Evolutionary conservation across 208 protist species (phyloP).

Genomic region (Trypanosomatidae sp.): DNA sequence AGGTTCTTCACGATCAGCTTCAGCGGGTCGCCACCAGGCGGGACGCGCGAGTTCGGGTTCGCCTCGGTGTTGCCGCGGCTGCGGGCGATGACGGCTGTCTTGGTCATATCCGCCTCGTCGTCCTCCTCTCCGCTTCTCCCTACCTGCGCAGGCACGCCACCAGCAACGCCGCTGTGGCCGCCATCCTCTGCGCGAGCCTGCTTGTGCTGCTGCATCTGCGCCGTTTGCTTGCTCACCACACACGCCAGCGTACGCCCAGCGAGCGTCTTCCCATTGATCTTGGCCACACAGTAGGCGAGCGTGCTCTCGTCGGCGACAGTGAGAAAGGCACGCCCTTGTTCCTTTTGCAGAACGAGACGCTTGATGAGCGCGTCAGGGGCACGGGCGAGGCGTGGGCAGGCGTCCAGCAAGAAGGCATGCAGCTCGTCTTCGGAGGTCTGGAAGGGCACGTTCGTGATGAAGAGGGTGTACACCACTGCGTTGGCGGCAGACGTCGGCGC

Average conservation of each 20-base stretch:
- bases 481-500: conserved; percentile 5
- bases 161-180: not conserved
- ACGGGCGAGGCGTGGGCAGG: conserved; percentile 92
- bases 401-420: conserved; percentile 65
- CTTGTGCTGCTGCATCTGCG: conserved; percentile 32
- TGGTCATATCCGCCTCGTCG: conserved; percentile 23
- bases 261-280: conserved; percentile 60
- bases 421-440: conserved; percentile 74
- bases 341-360: conserved; percentile 76
- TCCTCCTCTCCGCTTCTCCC: conserved; percentile 26
- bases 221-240: conserved; percentile 71
- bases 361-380: conserved; percentile 91
- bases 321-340: conserved; percentile 97
- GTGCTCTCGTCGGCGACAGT: conserved; percentile 49
- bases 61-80: not conserved
- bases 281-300: conserved; percentile 55
- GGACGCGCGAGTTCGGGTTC: conserved; percentile 18
- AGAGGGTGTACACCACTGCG: conserved; percentile 64
- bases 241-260: conserved; percentile 64
- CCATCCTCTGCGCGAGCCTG: conserved; percentile 11
- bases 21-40: conserved; percentile 78
- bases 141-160: not conserved
- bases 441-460: conserved; percentile 89
- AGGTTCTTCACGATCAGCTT: conserved; percentile 98
- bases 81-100: conserved; percentile 30